Base-by-base conservation (phyloP, 2,329 filamentous ascomycete species). In the Trichoderma harzianum region DNA sequence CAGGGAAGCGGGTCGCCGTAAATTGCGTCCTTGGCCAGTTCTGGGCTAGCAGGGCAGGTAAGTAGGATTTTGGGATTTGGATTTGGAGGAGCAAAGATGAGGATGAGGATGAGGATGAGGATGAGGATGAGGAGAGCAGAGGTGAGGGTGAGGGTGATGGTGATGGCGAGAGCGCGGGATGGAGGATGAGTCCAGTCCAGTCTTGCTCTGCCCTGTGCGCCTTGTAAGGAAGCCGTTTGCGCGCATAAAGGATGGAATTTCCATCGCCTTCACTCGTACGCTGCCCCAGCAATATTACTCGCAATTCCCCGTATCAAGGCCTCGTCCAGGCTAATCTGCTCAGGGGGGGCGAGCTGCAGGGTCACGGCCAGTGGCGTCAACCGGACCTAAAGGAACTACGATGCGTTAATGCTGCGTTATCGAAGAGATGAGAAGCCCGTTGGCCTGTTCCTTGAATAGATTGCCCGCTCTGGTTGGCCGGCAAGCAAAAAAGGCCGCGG, bases 21-120 rank as follows among this genome's bases (percentile, higher is more conserved):
- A 72, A 69, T 72, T 72, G 71, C 66, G 58, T 72, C 71, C 71
- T 72, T 70, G 65, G 65, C 65, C 24, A 30, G 53, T 26, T 26
- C 21, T 14, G 51, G 51, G 43, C 43, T 55, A 51, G 47, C 36
- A 36, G 14, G 34, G 34, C 34, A 36, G 10, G 47, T 14, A 32
- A 51, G 14, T 36, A 21, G 28, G 14, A 51, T 53, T 32, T n/a
- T 47, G 43, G 28, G 43, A 28, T 21, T n/a, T 18, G 55, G 57
- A 60, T 60, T 60, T 32, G 55, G 28, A 5, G 32, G 32, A 30
- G 57, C 34, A 36, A 11, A 4, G 57, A 61, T 16, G 57, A 34
- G 32, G 57, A 60, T 21, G 57, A 21, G 16, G 57, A 21, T 18
- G 28, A 30, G 53, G 7, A 18, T 16, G 57, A 34, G 32, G 57